Evolutionary conservation across 1,284 basidiomycete genomes (phyloP).

Genomic region (Clitocybe nebularis): DNA sequence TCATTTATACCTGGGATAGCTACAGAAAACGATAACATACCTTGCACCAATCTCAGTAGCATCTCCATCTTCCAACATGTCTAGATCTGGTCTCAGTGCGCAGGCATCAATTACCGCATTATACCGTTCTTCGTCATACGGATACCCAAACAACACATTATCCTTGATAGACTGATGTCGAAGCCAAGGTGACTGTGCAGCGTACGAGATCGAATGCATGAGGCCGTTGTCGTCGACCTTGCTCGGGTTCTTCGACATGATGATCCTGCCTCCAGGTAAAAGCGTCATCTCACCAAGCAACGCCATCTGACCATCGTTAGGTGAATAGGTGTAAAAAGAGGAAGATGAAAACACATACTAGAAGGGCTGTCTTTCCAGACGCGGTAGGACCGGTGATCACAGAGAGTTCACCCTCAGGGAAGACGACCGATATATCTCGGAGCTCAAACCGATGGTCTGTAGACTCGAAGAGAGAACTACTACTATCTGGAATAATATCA

Average conservation of each 20-base stretch:
- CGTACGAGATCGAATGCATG: constrained; percentile 77
- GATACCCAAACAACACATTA: constrained; percentile 70
- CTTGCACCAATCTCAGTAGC: constrained; percentile 52
- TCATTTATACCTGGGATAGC: neutral
- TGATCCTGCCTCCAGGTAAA: constrained; percentile 40
- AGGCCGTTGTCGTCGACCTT: constrained; percentile 60
- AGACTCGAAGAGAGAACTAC: constrained; percentile 15
- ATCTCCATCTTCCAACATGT: constrained; percentile 74
- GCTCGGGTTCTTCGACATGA: constrained; percentile 62
- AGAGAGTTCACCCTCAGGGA: constrained; percentile 66
- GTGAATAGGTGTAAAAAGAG: neutral
- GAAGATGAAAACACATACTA: constrained; percentile 35
- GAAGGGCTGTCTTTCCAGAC: constrained; percentile 75
- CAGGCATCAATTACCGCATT: constrained; percentile 66
- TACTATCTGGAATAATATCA: constrained; percentile 7
- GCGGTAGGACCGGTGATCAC: constrained; percentile 74
- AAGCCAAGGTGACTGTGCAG: constrained; percentile 84
- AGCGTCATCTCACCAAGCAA: constrained; percentile 64
- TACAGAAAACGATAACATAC: constrained; percentile 18
- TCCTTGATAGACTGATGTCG: constrained; percentile 63
- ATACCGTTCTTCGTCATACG: constrained; percentile 64
- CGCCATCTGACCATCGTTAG: constrained; percentile 43
- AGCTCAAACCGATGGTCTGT: constrained; percentile 58
- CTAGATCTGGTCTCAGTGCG: constrained; percentile 69
- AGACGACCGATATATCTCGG: constrained; percentile 58